phyloP scores from a whole-genome alignment of 768 basidiomycete species.

The Kockovaella imperatae region DNA sequence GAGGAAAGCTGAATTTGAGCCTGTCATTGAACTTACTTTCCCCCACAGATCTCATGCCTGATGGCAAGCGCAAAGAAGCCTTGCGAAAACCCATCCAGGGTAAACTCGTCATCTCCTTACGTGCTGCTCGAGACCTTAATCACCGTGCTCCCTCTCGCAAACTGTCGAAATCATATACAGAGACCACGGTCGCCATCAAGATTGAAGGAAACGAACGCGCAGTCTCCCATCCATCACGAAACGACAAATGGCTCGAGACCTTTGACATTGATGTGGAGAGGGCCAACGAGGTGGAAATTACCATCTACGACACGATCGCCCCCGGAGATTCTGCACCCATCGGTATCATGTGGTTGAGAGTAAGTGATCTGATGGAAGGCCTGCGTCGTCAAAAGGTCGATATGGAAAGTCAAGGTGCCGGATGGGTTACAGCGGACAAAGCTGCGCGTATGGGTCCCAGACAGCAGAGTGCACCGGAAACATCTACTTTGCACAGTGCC shows the following conservation, averaged over 20 bases:
- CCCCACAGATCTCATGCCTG: conserved; percentile 53
- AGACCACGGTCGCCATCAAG: conserved; percentile 88
- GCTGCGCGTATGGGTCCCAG: conserved; percentile 48
- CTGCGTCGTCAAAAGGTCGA: conserved; percentile 84
- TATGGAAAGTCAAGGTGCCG: conserved; percentile 62
- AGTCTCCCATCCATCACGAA: conserved; percentile 82
- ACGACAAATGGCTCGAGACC: conserved; percentile 95
- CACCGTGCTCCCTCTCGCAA: conserved; percentile 80
- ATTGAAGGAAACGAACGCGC: conserved; percentile 92
- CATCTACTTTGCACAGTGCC: conserved; percentile 27
- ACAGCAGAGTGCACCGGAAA: conserved; percentile 27
- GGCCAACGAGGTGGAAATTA: conserved; percentile 95
- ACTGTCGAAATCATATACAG: conserved; percentile 66
- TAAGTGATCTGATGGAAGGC: conserved; percentile 89
- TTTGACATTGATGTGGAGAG: conserved; percentile 96
- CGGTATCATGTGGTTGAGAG: conserved; percentile 87
- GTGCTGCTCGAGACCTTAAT: conserved; percentile 86
- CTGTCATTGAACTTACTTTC: conserved; percentile 4
- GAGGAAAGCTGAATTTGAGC: conserved; percentile 21
- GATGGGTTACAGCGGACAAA: conserved; percentile 77
- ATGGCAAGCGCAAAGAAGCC: conserved; percentile 85
- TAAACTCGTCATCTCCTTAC: conserved; percentile 77
- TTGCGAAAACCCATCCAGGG: conserved; percentile 93
- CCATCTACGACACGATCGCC: conserved; percentile 84
- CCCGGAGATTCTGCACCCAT: conserved; percentile 74